These are phyloP conservation scores for Fusarium lateritium DNA, from an alignment of 2,329 filamentous ascomycete genomes.

Conservation along the genomic window DNA sequence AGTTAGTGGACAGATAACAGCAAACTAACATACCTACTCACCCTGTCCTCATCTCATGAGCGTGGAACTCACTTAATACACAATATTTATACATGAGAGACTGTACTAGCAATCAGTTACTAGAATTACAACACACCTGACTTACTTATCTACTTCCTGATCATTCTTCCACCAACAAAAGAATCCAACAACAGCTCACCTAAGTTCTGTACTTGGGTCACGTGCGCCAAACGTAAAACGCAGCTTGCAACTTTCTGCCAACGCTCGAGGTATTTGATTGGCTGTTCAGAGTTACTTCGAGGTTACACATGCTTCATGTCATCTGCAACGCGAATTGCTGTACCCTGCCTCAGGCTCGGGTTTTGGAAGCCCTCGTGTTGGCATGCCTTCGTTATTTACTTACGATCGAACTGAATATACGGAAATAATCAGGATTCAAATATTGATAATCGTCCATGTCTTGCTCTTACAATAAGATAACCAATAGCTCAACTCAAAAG, in stretches of 20 bases:
- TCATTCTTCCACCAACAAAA: neutral
- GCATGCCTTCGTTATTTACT: neutral
- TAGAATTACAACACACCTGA: too few species aligned
- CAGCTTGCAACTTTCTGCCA: neutral
- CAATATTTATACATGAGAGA: too few species aligned
- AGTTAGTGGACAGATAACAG: neutral
- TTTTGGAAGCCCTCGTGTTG: neutral
- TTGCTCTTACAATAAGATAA: neutral
- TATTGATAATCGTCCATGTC: neutral
- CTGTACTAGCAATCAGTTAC: too few species aligned
- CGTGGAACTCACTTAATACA: neutral
- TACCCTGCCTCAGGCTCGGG: constrained; percentile 18
- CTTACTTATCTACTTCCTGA: neutral
- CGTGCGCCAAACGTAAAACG: neutral
- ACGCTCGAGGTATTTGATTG: constrained; percentile 16
- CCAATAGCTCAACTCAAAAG: constrained; percentile 14
- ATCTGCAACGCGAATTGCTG: constrained; percentile 23
- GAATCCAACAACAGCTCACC: too few species aligned
- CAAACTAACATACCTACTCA: neutral
- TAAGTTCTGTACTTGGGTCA: neutral
- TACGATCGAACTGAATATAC: neutral
- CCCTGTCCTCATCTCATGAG: neutral
- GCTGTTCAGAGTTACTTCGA: constrained; percentile 15
- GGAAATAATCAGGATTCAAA: neutral
- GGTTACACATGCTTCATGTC: constrained; percentile 28